Evolutionary conservation across 306 rosid genomes (phyloP).

Genomic region (Astragalus glycyphyllos): DNA sequence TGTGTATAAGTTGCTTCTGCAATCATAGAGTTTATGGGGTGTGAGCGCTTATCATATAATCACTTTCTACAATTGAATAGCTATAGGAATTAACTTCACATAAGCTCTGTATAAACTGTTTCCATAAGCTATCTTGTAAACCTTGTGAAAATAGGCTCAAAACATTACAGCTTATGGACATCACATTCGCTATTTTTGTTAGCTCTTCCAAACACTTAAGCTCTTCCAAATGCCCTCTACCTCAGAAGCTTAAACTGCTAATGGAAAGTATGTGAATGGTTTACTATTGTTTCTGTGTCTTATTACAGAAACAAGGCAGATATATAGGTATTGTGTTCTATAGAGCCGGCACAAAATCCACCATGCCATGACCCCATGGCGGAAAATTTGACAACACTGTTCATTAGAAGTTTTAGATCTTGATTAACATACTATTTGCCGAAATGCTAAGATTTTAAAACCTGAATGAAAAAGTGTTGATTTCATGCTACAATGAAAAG

Average conservation of each 20-base stretch:
- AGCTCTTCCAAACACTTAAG: neutral
- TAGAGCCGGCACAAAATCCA: too few relatives aligned
- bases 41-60: neutral
- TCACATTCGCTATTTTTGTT: neutral
- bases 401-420: slow-evolving; percentile 14
- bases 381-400: too few relatives aligned
- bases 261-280: neutral
- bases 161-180: neutral
- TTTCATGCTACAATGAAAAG: neutral
- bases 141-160: neutral
- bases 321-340: too few relatives aligned
- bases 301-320: too few relatives aligned
- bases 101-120: slow-evolving; percentile 1
- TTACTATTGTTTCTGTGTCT: too few relatives aligned
- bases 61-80: neutral
- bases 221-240: neutral
- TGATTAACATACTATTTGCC: slow-evolving; percentile 10
- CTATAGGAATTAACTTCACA: neutral
- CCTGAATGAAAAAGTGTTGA: slow-evolving; percentile 13
- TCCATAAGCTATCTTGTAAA: neutral
- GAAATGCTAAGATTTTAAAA: slow-evolving; percentile 8
- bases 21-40: neutral
- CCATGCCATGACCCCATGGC: too few relatives aligned
- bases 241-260: neutral
- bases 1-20: neutral